Evolutionary conservation across 108 stramenopile genomes (phyloP).

Genomic region (Nitzschia sp.): DNA sequence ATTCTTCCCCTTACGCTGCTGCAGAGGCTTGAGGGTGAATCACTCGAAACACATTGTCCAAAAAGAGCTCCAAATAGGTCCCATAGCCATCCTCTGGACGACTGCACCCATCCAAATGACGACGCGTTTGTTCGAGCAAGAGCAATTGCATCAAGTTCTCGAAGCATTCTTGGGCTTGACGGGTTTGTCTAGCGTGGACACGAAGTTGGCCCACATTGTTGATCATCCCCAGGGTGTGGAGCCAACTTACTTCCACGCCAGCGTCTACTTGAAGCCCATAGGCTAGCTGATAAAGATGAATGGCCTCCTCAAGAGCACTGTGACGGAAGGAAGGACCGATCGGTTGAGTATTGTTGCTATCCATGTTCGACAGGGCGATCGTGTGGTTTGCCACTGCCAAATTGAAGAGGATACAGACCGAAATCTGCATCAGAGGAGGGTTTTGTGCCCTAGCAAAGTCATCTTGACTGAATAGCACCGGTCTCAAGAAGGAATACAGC

Average conservation of each 20-base stretch:
- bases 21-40: background rate
- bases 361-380: background rate
- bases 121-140: background rate
- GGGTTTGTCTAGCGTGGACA: background rate
- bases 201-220: conserved; percentile 4
- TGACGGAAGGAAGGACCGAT: background rate
- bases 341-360: background rate
- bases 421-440: conserved; percentile 6
- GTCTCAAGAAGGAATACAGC: conserved; percentile 3
- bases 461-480: conserved; percentile 6
- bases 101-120: background rate
- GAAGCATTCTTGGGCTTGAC: conserved; percentile 1
- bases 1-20: background rate
- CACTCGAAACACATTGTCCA: conserved; percentile 12
- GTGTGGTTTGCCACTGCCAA: conserved; percentile 11
- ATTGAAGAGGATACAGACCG: conserved; percentile 5
- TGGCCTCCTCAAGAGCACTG: conserved; percentile 3
- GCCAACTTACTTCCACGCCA: conserved; percentile 4
- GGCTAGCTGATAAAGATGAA: conserved; percentile 5
- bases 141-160: conserved; percentile 3
- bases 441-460: conserved; percentile 5
- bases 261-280: conserved; percentile 8
- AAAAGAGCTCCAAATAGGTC: conserved; percentile 10
- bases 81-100: background rate
- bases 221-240: conserved; percentile 10